A percentile compares a stretch with the other conserved stretches of the same genome.
phyloP scores from a whole-genome alignment of 2,329 filamentous ascomycete species.

The Nemania abortiva region DNA sequence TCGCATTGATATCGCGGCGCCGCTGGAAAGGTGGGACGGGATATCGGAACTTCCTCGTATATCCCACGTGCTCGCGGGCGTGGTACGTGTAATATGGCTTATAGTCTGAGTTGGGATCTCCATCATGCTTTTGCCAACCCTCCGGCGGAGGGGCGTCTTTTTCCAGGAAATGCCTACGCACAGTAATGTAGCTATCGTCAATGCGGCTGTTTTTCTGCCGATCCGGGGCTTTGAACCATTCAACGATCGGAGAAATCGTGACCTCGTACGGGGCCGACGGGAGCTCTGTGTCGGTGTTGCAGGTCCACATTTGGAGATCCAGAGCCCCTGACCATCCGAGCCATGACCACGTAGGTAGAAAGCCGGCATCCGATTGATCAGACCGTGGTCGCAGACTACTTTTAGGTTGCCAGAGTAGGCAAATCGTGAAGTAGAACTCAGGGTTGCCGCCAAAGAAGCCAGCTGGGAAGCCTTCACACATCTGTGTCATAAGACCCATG shows the following conservation, averaged over 20 bases:
- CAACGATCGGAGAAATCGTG: conserved; percentile 14
- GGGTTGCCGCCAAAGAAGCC: conserved; percentile 26
- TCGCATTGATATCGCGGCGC: conserved; percentile 14
- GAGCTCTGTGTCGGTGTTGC: conserved; percentile 22
- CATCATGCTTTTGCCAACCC: conserved; percentile 20
- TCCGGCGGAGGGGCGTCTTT: neutral
- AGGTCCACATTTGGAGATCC: conserved; percentile 27
- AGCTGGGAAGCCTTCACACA: conserved; percentile 23
- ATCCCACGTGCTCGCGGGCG: conserved; percentile 14
- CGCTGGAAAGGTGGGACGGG: conserved; percentile 23
- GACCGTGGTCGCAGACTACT: conserved; percentile 14
- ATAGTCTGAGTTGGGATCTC: conserved; percentile 4
- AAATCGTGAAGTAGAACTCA: conserved; percentile 31
- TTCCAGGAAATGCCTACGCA: conserved; percentile 18
- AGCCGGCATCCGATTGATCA: conserved; percentile 1
- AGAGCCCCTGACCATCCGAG: conserved; percentile 25
- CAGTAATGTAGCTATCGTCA: conserved; percentile 7
- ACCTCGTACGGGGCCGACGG: conserved; percentile 12
- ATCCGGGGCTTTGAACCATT: conserved; percentile 23
- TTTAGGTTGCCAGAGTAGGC: conserved; percentile 27
- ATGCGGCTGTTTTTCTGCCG: conserved; percentile 7
- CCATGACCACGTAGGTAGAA: conserved; percentile 27
- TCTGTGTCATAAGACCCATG: conserved; percentile 21
- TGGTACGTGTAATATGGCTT: conserved; percentile 24
- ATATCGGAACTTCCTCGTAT: conserved; percentile 20